These are phyloP conservation scores for Wickerhamomyces subpelliculosus DNA, from an alignment of 805 yeast genomes.

Conservation along the genomic window DNA sequence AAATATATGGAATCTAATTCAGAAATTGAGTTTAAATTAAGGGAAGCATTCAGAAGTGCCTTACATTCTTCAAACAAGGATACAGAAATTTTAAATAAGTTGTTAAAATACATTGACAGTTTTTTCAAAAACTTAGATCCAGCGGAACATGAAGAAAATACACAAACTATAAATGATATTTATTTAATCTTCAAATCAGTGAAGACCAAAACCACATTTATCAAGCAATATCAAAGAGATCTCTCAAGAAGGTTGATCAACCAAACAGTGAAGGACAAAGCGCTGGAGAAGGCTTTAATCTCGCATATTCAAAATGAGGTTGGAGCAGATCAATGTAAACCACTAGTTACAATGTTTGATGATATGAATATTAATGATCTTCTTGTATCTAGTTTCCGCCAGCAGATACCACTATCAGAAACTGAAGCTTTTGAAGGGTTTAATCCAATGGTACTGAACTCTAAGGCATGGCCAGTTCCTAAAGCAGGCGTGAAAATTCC, in stretches of 20 bases:
- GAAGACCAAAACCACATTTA: slow-evolving; percentile 14
- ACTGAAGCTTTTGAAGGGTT: slow-evolving; percentile 1
- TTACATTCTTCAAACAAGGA: slow-evolving; percentile 4
- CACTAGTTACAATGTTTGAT: slow-evolving; percentile 13
- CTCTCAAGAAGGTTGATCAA: slow-evolving; percentile 15
- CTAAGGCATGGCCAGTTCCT: slow-evolving; percentile 14
- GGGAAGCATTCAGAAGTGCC: slow-evolving; percentile 15
- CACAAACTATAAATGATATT: slow-evolving; percentile 6
- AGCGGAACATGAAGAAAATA: slow-evolving; percentile 1
- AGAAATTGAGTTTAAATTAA: slow-evolving; percentile 12
- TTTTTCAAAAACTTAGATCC: slow-evolving; percentile 8
- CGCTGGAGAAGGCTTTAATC: slow-evolving; percentile 9
- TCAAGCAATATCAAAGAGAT: slow-evolving; percentile 13
- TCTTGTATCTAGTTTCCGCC: background rate
- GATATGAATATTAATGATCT: slow-evolving; percentile 9
- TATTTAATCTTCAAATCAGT: slow-evolving; percentile 15
- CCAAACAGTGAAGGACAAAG: slow-evolving; percentile 3
- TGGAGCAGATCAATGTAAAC: slow-evolving; percentile 7
- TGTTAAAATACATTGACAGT: slow-evolving; percentile 13
- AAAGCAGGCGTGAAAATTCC: slow-evolving; percentile 7
- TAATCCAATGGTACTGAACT: slow-evolving; percentile 13
- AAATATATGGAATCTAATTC: slow-evolving; percentile 6
- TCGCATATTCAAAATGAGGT: slow-evolving; percentile 9
- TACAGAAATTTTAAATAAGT: slow-evolving; percentile 5
- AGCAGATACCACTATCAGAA: slow-evolving; percentile 1